Conservation (phyloP, 441 rosid genomes). For the Raphanus hybrid region DNA sequence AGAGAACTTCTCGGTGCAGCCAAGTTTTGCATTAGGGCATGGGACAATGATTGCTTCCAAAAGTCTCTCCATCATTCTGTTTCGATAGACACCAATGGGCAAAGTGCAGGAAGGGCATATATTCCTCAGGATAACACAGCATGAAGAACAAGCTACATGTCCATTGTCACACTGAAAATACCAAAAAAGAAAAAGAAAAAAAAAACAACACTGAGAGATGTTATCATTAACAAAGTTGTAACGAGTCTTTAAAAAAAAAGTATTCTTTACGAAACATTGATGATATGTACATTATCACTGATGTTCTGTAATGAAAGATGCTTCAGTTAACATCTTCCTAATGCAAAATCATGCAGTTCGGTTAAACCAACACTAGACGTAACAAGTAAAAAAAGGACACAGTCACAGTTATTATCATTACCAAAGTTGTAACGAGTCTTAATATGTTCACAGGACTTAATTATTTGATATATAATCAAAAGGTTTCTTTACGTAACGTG, state of each 20-base stretch:
- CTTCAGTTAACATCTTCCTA: background rate
- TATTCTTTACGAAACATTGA: too few relatives aligned
- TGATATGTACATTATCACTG: background rate
- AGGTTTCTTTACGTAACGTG: background rate
- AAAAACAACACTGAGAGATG: too few relatives aligned
- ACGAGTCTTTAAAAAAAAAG: too few relatives aligned
- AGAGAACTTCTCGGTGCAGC: constrained; percentile 45
- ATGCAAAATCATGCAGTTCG: too few relatives aligned
- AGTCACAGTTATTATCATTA: background rate
- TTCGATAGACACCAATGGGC: constrained; percentile 55
- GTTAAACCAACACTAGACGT: too few relatives aligned
- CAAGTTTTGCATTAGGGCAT: constrained; percentile 48
- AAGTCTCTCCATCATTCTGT: constrained; percentile 55
- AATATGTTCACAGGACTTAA: too few relatives aligned
- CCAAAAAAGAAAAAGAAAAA: too few relatives aligned
- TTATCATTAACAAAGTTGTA: too few relatives aligned
- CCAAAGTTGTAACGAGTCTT: background rate
- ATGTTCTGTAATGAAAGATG: background rate
- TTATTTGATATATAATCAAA: too few relatives aligned
- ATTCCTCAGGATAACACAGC: background rate
- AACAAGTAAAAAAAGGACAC: constrained; percentile 42
- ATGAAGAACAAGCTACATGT: background rate
- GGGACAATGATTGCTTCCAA: constrained; percentile 48
- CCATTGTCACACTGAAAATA: too few relatives aligned
- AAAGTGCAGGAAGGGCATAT: constrained; percentile 35